These are phyloP conservation scores for Albatrellus sp. DNA, from an alignment of 1,284 basidiomycete genomes.

Conservation along the genomic window DNA sequence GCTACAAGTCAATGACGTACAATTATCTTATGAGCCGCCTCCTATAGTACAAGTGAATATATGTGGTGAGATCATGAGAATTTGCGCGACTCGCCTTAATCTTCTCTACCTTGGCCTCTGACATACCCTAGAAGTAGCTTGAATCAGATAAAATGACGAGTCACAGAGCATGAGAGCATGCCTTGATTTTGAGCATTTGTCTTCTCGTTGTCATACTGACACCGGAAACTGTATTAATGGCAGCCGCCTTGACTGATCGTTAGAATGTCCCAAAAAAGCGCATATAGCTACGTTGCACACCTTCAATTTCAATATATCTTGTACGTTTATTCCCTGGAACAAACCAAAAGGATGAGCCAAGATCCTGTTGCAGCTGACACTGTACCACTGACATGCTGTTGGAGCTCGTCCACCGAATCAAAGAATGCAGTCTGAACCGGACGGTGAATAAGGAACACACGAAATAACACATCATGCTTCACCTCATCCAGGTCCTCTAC, in stretches of 20 bases:
- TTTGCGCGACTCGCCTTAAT: slow-evolving; percentile 53
- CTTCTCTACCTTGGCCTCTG: slow-evolving; percentile 90
- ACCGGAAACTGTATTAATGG: slow-evolving; percentile 70
- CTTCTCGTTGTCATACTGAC: slow-evolving; percentile 80
- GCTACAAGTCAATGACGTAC: slow-evolving; percentile 25
- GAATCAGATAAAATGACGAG: background rate
- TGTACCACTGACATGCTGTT: slow-evolving; percentile 60
- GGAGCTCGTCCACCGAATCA: slow-evolving; percentile 79
- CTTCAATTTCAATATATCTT: slow-evolving; percentile 90
- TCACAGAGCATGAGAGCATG: slow-evolving; percentile 16
- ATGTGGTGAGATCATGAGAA: slow-evolving; percentile 4
- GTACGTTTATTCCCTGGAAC: slow-evolving; percentile 79
- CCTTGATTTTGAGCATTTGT: slow-evolving; percentile 87
- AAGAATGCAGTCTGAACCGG: slow-evolving; percentile 41
- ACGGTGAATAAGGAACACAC: slow-evolving; percentile 1
- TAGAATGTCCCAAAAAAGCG: background rate
- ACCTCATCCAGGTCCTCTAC: slow-evolving; percentile 34
- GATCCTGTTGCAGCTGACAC: background rate
- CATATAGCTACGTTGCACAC: slow-evolving; percentile 22
- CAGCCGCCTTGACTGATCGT: slow-evolving; percentile 36
- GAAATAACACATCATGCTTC: slow-evolving; percentile 1
- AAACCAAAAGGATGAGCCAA: slow-evolving; percentile 3
- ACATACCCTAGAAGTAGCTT: slow-evolving; percentile 50
- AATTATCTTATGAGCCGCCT: slow-evolving; percentile 76
- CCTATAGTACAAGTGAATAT: slow-evolving; percentile 31